Percentiles rank a stretch among this genome's conserved stretches.
phyloP scores from a whole-genome alignment of 768 basidiomycete genomes.

The Mycena chlorophos region DNA sequence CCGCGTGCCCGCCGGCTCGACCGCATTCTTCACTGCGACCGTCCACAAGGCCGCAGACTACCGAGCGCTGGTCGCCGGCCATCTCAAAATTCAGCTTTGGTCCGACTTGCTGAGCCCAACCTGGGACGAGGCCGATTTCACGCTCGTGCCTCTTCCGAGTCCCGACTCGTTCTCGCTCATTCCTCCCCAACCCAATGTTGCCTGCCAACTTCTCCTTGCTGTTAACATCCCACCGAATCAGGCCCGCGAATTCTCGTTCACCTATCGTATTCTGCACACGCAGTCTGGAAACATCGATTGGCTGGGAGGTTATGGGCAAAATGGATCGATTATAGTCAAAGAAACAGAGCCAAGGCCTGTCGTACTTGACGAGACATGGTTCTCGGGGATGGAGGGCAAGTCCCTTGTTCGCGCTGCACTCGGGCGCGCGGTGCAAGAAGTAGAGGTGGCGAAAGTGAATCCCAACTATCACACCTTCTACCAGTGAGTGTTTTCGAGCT shows the following conservation, averaged over 20 bases:
- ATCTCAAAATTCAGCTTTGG: constrained; percentile 45
- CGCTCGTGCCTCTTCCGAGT: background rate
- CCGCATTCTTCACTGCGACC: constrained; percentile 41
- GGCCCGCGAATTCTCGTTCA: constrained; percentile 38
- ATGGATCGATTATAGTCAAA: constrained; percentile 43
- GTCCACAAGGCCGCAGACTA: constrained; percentile 32
- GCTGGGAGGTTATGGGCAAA: constrained; percentile 46
- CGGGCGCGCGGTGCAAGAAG: constrained; percentile 6
- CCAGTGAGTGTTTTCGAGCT: background rate
- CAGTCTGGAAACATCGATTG: constrained; percentile 43
- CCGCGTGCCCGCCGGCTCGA: constrained; percentile 19
- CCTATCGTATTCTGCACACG: constrained; percentile 51
- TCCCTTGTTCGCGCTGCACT: constrained; percentile 2
- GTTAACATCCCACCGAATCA: background rate
- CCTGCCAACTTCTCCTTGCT: constrained; percentile 12
- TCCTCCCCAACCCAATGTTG: background rate
- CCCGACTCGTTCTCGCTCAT: constrained; percentile 16
- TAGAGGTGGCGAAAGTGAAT: constrained; percentile 25
- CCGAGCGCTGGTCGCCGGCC: constrained; percentile 29
- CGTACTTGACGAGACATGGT: constrained; percentile 29
- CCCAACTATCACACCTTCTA: constrained; percentile 27
- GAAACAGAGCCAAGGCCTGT: constrained; percentile 23
- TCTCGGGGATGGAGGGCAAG: constrained; percentile 1
- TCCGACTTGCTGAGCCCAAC: constrained; percentile 35
- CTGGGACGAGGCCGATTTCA: constrained; percentile 40